These are phyloP conservation scores for Quillaja saponaria DNA, from an alignment of 306 rosid genomes.

Conservation along the genomic window DNA sequence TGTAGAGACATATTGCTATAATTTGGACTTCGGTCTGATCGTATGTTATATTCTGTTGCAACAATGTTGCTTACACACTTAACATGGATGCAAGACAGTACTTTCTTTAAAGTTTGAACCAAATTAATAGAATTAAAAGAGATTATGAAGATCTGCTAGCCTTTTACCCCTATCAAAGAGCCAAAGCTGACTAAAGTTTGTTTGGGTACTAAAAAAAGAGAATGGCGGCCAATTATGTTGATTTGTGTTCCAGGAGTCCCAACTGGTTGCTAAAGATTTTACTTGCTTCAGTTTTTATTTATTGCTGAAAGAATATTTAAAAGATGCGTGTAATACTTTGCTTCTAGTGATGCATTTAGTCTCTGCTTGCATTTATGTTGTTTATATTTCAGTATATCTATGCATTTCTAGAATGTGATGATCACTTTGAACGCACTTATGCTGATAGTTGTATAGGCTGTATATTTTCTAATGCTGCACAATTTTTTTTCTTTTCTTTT, in stretches of 20 bases:
- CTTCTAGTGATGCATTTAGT: not conserved
- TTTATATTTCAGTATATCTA: not conserved
- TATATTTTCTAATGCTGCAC: conserved; percentile 20
- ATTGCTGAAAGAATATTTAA: not conserved
- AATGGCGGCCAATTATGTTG: conserved; percentile 6
- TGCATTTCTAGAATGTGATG: conserved; percentile 12
- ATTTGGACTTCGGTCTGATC: not conserved
- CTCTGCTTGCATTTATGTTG: not conserved
- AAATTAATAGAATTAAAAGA: not conserved
- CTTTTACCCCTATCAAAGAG: not conserved
- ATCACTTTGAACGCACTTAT: not conserved
- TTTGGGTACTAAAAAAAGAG: conserved; percentile 7
- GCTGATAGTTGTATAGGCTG: conserved; percentile 5
- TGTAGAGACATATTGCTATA: not conserved
- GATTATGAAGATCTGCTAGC: not conserved
- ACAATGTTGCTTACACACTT: not conserved
- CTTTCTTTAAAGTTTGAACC: not conserved
- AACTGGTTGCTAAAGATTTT: not conserved
- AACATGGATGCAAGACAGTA: not conserved
- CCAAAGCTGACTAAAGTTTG: not conserved
- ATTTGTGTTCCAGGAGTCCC: not conserved
- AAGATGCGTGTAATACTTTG: not conserved
- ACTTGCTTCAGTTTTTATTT: conserved; percentile 7
- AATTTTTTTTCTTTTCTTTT: conserved; percentile 18
- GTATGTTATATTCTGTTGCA: not conserved